A percentile compares a stretch with the other conserved stretches of the same genome.
Conservation (phyloP, 805 yeast species). For the Lipomyces yamanashiensis region DNA sequence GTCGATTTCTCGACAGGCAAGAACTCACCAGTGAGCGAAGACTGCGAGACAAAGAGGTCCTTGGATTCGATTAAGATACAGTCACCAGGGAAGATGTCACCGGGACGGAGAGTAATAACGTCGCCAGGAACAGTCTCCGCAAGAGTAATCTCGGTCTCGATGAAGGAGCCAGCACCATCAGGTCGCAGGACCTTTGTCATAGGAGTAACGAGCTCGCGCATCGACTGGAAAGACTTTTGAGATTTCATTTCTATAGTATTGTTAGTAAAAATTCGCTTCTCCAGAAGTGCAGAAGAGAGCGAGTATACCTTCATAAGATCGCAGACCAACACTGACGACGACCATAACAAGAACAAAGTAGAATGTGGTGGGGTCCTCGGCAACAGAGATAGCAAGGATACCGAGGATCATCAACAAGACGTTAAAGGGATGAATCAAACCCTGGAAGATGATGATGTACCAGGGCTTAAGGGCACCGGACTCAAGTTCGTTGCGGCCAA, state of each 20-base stretch:
- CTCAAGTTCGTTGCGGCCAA: slow-evolving; percentile 33
- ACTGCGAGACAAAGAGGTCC: slow-evolving; percentile 85
- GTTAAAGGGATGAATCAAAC: slow-evolving; percentile 34
- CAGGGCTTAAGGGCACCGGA: slow-evolving; percentile 33
- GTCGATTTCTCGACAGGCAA: slow-evolving; percentile 34
- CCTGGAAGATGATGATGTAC: slow-evolving; percentile 31
- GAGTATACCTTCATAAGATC: slow-evolving; percentile 32
- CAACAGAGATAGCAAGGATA: slow-evolving; percentile 33
- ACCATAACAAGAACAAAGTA: slow-evolving; percentile 36
- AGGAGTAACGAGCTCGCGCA: slow-evolving; percentile 35
- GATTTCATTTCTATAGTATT: slow-evolving; percentile 29
- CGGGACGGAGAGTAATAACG: slow-evolving; percentile 78
- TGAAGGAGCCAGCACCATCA: slow-evolving; percentile 23
- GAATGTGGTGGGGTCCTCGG: slow-evolving; percentile 36
- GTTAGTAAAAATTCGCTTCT: background rate
- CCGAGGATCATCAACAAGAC: slow-evolving; percentile 34
- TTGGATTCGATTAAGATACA: slow-evolving; percentile 69
- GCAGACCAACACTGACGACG: slow-evolving; percentile 33
- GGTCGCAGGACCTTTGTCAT: slow-evolving; percentile 34
- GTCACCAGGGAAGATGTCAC: slow-evolving; percentile 93
- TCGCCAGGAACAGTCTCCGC: slow-evolving; percentile 89
- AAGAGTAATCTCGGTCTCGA: slow-evolving; percentile 56
- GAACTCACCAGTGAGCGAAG: slow-evolving; percentile 88
- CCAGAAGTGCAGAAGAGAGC: background rate
- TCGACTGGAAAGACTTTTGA: slow-evolving; percentile 34